phyloP scores from a whole-genome alignment of 768 basidiomycete genomes.

The Auricularia sp. region DNA sequence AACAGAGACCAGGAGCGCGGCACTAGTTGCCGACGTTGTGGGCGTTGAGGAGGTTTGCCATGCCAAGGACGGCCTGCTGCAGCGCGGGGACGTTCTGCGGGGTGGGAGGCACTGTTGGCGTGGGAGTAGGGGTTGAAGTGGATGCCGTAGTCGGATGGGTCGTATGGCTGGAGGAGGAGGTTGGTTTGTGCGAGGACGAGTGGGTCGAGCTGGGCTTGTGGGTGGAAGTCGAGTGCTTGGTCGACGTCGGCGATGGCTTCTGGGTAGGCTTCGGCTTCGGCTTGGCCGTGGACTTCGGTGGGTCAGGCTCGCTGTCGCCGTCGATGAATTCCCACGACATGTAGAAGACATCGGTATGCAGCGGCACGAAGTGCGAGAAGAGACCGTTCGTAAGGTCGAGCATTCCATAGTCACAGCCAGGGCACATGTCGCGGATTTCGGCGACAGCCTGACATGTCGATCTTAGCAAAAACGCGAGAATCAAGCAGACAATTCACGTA shows the following conservation, averaged over 20 bases:
- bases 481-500: too few species aligned
- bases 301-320: slow-evolving; percentile 23
- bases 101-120: neutral
- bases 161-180: neutral
- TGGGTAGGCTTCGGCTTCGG: slow-evolving; percentile 22
- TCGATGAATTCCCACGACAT: slow-evolving; percentile 45
- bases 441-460: neutral
- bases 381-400: slow-evolving; percentile 62
- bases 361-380: slow-evolving; percentile 49
- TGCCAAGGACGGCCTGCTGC: neutral
- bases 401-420: slow-evolving; percentile 52
- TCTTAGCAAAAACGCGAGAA: neutral
- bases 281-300: slow-evolving; percentile 16
- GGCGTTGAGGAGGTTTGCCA: neutral
- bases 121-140: neutral
- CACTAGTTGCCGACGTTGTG: neutral
- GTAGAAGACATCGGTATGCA: slow-evolving; percentile 43
- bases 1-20: too few species aligned
- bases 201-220: neutral
- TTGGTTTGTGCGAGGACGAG: neutral
- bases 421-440: slow-evolving; percentile 35
- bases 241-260: slow-evolving; percentile 12
- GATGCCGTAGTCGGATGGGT: neutral
- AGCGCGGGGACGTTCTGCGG: neutral
- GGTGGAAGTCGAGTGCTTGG: neutral